Evolutionary conservation across 129 eudicot genomes (phyloP), one percentile per base, ranked within the genome.

Genomic region (Solidago caesia): DNA sequence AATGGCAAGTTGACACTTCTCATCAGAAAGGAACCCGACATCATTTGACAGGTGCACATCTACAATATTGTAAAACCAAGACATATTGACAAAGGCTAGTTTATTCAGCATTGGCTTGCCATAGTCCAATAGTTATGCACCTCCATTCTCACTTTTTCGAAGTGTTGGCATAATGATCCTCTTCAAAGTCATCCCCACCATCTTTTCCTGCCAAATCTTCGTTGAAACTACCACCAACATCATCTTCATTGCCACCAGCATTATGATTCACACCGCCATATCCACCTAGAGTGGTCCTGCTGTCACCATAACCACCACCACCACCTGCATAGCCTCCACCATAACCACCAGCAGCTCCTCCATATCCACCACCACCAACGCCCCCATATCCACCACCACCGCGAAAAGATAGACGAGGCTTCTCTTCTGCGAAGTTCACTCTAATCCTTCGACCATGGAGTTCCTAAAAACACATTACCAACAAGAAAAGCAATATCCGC

Each of bases 371-470:
- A 16, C 83, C 76, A 44, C 85, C 91, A 73, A 2, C n/a, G 0
- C 75, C 77, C 7, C 76, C 82, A 47, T 74, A 75, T 1, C 83
- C 85, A 9, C 83, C 83, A 33, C 84, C 84, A 70, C 73, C 80
- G 13, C 84, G 76, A 64, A 53, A 81, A 27, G 78, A 26, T 46
- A 78, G 85, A 12, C 92, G 95, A 57, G 90, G 82, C 72, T 59
- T 90, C 45, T 93, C 98, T 47, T 89, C 81, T 14, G 98, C 98
- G 44, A 86, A 85, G 70, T 79, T 87, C 52, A 93, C 92, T 71
- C 89, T 83, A 56, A 93, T 42, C 79, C 74, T 84, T 70, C 97
- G 91, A 58, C 98, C 98, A 67, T 93, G 92, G 39, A 93, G 91
- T 60, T 90, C 98, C 98, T 90, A 77, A 69, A 69, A 44, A 78